Evolutionary conservation across 331 rosid genomes (phyloP), one percentile per base, ranked within the genome.

Genomic region (Phaseolus coccineus): DNA sequence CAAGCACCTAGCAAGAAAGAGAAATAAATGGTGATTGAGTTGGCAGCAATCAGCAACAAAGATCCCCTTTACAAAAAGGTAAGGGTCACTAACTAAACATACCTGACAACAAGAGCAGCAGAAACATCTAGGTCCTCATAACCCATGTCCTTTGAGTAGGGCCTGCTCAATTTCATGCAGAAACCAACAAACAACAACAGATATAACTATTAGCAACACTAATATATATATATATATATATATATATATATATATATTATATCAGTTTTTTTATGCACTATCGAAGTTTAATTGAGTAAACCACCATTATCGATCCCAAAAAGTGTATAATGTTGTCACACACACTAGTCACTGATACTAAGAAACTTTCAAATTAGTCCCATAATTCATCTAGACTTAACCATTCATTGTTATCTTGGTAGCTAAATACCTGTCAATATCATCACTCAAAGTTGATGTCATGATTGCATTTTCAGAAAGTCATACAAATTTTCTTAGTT

Each of bases 141-240:
- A 35, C 98, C 98, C 98, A 92, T 94, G 76, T 83, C 97, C 85
- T 91, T 91, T 9, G 97, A 88, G 87, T 93, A 87, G 27, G 99
- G 97, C 88, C 97, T 93, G 85, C 51, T 71, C 74, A 55, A 75
- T 72, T 72, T 69, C 81, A 85, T 52, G 48, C 48, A 82, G 73
- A 74, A 64, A 46, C 11, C 53, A 67, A 11, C 4, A 1, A 67
- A 24, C 53, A 39, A 65, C 16, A 22, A 39, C 10, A 66, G 10
- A 40, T 19, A 68, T 66, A 40, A 66, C 1, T 63, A 63, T 35
- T 64, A 37, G 22, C 25, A 1, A 24, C 46, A 14, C 13, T 31
- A 14, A 62, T 6, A 3, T 30, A 61, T 30, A 61, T 5, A 30
- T 28, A 4, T 11, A 2, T 19, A 62, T 6, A 3, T 30, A 4